These are phyloP conservation scores for Millerozyma miso DNA, from an alignment of 805 yeast genomes.

Conservation along the genomic window DNA sequence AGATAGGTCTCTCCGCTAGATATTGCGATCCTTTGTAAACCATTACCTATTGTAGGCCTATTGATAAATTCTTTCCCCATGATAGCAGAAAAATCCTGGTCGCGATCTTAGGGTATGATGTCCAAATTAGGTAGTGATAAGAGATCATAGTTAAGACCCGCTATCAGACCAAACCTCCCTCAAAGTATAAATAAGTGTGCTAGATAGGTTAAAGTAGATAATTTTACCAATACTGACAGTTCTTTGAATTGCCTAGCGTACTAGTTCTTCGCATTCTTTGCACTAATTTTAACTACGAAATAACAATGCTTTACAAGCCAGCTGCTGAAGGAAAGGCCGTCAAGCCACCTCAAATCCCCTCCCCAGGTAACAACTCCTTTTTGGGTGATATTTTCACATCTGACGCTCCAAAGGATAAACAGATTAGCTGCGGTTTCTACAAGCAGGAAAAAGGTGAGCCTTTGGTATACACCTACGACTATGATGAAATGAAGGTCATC, in stretches of 20 bases:
- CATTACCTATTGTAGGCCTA: neutral
- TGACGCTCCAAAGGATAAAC: conserved; percentile 55
- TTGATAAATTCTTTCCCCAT: neutral
- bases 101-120: neutral
- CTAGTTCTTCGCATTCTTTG: neutral
- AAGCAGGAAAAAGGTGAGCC: conserved; percentile 65
- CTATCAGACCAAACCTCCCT: neutral
- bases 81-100: neutral
- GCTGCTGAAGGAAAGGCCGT: conserved; percentile 48
- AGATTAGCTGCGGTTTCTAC: conserved; percentile 66
- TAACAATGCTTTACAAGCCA: conserved; percentile 54
- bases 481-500: conserved; percentile 68
- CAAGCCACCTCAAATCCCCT: conserved; percentile 56
- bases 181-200: neutral
- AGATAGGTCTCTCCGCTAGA: no score
- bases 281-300: neutral
- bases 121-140: neutral
- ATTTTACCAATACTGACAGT: no score
- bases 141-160: neutral
- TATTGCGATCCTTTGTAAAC: no score
- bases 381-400: conserved; percentile 63
- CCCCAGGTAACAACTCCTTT: conserved; percentile 66
- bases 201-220: no score
- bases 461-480: conserved; percentile 57
- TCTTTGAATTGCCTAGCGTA: neutral